Percentiles rank a stretch among this genome's conserved stretches.
Evolutionary conservation across 441 rosid genomes (phyloP).

Genomic region (Macaranga tanarius): DNA sequence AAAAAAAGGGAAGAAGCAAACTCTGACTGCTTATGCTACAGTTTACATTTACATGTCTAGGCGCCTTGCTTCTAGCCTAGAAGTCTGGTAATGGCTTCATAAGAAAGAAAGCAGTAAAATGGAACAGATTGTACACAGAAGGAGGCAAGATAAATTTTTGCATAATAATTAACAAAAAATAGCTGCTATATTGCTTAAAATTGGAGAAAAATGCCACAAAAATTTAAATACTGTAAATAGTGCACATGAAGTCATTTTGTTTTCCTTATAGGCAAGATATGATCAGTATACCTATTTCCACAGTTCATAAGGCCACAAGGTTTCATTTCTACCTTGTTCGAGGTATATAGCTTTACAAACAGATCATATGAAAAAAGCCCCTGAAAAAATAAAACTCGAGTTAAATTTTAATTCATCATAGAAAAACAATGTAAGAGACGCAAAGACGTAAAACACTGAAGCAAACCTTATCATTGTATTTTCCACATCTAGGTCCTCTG

Average conservation of each 20-base stretch:
- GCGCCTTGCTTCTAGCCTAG: not conserved
- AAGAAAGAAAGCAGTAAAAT: not conserved
- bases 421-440: constrained; percentile 4
- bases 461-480: constrained; percentile 67
- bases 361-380: constrained; percentile 68
- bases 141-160: not conserved
- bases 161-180: not conserved
- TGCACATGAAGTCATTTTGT: not conserved
- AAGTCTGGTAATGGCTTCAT: not conserved
- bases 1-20: not conserved
- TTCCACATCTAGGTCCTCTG: constrained; percentile 60
- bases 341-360: constrained; percentile 67
- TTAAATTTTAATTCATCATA: constrained; percentile 10
- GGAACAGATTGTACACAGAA: not conserved
- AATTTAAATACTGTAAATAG: not conserved
- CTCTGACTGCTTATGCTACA: not conserved
- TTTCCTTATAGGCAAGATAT: not conserved
- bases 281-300: constrained; percentile 69
- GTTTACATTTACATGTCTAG: not conserved
- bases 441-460: constrained; percentile 18
- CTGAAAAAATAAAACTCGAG: constrained; percentile 42
- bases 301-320: constrained; percentile 90
- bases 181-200: not conserved
- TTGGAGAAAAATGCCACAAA: not conserved
- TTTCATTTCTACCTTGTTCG: constrained; percentile 59